phyloP scores from a whole-genome alignment of 192 early-diverging fungal genomes.

The Physocladia obscura region DNA sequence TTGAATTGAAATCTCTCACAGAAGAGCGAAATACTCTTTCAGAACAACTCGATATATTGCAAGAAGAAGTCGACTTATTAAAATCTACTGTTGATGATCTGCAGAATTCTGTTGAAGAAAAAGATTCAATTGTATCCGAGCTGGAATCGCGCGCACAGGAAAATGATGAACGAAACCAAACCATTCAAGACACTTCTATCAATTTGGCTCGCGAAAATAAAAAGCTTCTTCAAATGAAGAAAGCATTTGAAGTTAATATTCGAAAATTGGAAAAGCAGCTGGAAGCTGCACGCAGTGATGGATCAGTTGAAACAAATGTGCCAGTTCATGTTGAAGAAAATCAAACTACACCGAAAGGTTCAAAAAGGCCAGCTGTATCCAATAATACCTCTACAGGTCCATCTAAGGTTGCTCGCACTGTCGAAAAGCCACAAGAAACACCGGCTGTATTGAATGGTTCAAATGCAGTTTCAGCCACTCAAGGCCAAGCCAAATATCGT shows the following conservation, averaged over 20 bases:
- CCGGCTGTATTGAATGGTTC: no score
- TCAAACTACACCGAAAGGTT: slow-evolving; percentile 2
- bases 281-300: not conserved
- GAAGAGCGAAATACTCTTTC: not conserved
- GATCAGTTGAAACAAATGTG: not conserved
- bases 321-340: not conserved
- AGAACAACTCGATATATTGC: not conserved
- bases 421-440: not conserved
- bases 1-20: not conserved
- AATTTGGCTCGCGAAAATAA: slow-evolving; percentile 12
- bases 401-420: not conserved
- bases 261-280: slow-evolving; percentile 11
- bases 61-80: not conserved
- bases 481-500: not conserved
- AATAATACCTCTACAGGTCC: not conserved
- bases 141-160: slow-evolving; percentile 9
- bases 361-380: not conserved
- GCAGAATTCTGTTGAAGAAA: not conserved
- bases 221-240: slow-evolving; percentile 6
- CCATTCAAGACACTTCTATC: slow-evolving; percentile 1
- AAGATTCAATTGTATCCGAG: not conserved
- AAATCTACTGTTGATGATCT: not conserved
- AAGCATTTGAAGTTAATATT: not conserved
- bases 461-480: no score
- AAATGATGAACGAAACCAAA: slow-evolving; percentile 17